Evolutionary conservation across 495 filamentous ascomycete species (phyloP).

Genomic region (Pyrenula massariospora): DNA sequence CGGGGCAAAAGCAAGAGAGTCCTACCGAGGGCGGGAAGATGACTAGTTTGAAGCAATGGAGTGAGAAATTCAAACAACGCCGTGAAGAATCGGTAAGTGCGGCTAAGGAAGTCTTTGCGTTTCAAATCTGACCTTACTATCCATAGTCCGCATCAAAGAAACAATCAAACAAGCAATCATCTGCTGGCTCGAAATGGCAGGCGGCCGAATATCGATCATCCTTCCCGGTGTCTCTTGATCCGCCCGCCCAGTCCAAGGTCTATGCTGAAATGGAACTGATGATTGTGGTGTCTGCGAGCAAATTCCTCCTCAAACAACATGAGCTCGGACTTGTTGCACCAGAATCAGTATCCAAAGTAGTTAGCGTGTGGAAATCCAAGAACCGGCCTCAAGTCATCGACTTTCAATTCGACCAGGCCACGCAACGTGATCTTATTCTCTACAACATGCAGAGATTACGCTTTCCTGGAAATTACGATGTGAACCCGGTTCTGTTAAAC

Average conservation of each 20-base stretch:
- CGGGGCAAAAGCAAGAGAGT: constrained; percentile 6
- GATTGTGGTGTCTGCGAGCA: constrained; percentile 38
- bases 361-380: constrained; percentile 33
- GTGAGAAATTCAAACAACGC: constrained; percentile 36
- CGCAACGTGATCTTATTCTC: constrained; percentile 39
- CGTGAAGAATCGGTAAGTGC: constrained; percentile 30
- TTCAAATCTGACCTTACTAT: neutral
- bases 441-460: constrained; percentile 35
- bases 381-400: constrained; percentile 41
- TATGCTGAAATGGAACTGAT: constrained; percentile 45
- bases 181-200: neutral
- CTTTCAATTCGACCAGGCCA: constrained; percentile 45
- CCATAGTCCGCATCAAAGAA: constrained; percentile 13
- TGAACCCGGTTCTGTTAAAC: constrained; percentile 27
- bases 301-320: constrained; percentile 35
- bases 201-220: constrained; percentile 9
- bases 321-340: constrained; percentile 29
- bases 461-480: constrained; percentile 31
- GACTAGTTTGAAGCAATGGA: constrained; percentile 22
- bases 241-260: constrained; percentile 33
- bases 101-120: no score
- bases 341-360: constrained; percentile 34
- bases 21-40: constrained; percentile 11
- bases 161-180: constrained; percentile 1
- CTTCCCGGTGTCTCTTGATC: constrained; percentile 31